Evolutionary conservation across 2,329 filamentous ascomycete genomes (phyloP), one percentile per base, ranked within the genome.

Genomic region (Beauveria asiatica): DNA sequence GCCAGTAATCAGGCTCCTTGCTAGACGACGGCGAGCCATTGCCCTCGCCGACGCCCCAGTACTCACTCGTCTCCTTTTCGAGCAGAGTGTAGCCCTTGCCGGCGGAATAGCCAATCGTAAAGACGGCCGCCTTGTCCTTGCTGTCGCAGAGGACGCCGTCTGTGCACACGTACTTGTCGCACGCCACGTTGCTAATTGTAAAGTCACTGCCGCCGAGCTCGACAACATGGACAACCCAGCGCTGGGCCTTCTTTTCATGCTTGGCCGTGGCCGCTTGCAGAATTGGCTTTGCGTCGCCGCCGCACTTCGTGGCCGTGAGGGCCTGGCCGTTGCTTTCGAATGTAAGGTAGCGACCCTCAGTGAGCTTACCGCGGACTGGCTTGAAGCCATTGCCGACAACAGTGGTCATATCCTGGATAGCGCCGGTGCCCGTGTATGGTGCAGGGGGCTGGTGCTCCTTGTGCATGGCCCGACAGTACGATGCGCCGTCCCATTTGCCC

Each of bases 321-420:
- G 78, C 78, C 19, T 66, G 70, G n/a, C 76, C 76, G 39, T 70
- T 67, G 58, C 71, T 68, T 65, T 81, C 80, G 58, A 83, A 78
- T 5, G 78, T 76, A 16, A 83, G 72, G 64, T 78, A 82, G 19
- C 80, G 78, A 11, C 81, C 81, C 65, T 83, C 81, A 5, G 79
- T 83, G 27, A 83, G 69, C 23, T 75, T 71, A 1, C 81, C 81
- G 3, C 80, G 71, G 33, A 80, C 73, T 37, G 74, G 65, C 68
- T 84, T 84, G 73, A 77, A 83, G 1, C 81, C 81, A 42, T 78
- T 70, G 64, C 83, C 81, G n/a, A 76, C 78, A 45, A 74, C 69
- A 2, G 69, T 70, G 10, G 74, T 71, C 9, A 70, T 68, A 52
- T 76, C 72, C 21, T 72, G 64, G 11, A 73, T 75, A 57, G 70